Conservation (phyloP, 176 grass and related monocot species). For the Avena eriantha region DNA sequence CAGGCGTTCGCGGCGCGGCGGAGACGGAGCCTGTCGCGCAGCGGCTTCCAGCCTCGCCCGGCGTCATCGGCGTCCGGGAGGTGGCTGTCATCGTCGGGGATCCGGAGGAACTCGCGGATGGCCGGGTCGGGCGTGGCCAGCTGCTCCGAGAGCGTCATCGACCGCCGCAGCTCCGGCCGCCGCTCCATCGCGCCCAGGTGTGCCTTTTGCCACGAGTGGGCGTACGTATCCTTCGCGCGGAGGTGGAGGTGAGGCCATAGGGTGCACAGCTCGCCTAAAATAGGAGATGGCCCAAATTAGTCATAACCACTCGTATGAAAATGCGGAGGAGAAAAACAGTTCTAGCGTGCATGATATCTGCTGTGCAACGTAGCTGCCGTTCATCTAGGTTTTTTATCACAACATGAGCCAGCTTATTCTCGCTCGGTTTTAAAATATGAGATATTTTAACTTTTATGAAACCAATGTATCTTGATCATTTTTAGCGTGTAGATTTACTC, state of each 20-base stretch:
- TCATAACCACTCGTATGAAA: too few species aligned
- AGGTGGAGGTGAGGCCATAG: background rate
- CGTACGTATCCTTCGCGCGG: background rate
- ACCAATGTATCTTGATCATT: too few species aligned
- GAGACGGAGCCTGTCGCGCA: constrained; percentile 64
- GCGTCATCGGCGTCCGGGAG: background rate
- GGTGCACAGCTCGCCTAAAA: background rate
- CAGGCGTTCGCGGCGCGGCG: constrained; percentile 54
- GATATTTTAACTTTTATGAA: too few species aligned
- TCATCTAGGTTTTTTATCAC: too few species aligned
- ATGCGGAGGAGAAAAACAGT: too few species aligned
- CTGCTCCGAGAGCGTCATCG: constrained; percentile 75
- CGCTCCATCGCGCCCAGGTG: constrained; percentile 44
- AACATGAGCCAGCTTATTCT: too few species aligned
- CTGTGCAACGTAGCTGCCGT: too few species aligned
- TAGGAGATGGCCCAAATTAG: background rate
- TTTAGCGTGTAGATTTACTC: too few species aligned
- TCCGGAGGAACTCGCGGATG: constrained; percentile 55
- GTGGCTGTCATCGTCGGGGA: constrained; percentile 41
- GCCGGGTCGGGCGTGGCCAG: constrained; percentile 52
- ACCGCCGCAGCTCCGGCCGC: constrained; percentile 50
- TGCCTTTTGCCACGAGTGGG: background rate
- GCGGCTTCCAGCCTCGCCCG: constrained; percentile 54
- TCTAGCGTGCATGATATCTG: too few species aligned
- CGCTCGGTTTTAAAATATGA: too few species aligned